Evolutionary conservation across 2,329 filamentous ascomycete genomes (phyloP), one percentile per base, ranked within the genome.

Genomic region (Cladobotryum mycophilum): DNA sequence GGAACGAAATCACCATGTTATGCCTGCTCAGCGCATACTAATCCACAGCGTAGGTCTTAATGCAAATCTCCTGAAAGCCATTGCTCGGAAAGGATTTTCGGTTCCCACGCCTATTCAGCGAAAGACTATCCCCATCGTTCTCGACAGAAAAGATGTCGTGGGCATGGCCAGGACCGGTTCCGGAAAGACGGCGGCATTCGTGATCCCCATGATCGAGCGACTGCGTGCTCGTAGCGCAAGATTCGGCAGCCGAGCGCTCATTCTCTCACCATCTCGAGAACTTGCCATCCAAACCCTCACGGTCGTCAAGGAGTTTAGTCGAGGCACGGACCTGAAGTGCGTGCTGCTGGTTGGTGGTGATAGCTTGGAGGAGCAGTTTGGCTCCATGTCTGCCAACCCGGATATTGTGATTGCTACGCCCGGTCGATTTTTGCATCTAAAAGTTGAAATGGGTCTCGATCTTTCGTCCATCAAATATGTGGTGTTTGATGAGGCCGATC

Each of bases 91-190:
- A 71, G 95, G 93, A 14, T 99, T 96, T 70, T 89, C 87, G 1
- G 89, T 97, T 3, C 95, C 95, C 4, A 99, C 93, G 0, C 93
- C 93, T 0, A 99, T 99, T 68, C 93, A 99, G 73, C 83, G 93
- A 59, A 97, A 97, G 70, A 89, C 93, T 2, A 96, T 99, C 44
- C 95, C 93, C 43, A 92, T 99, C 58, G 93, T 93, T 45, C 80
- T 99, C 51, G 95, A 92, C 44, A 93, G 93, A 51, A 84, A 92
- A 72, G 93, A 99, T 67, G 91, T 99, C 62, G 81, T 99, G 57
- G 93, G 95, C 53, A 84, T 95, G 71, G 93, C 93, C 59, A 99
- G 99, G 78, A 99, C 99, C 70, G 93, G 93, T 57, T 99, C 93
- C 36, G 93, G 93, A 67, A 99, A 99, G 76, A 99, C 93, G 9